These are phyloP conservation scores for Vanrija sp. DNA, from an alignment of 1,284 basidiomycete species.

Conservation along the genomic window DNA sequence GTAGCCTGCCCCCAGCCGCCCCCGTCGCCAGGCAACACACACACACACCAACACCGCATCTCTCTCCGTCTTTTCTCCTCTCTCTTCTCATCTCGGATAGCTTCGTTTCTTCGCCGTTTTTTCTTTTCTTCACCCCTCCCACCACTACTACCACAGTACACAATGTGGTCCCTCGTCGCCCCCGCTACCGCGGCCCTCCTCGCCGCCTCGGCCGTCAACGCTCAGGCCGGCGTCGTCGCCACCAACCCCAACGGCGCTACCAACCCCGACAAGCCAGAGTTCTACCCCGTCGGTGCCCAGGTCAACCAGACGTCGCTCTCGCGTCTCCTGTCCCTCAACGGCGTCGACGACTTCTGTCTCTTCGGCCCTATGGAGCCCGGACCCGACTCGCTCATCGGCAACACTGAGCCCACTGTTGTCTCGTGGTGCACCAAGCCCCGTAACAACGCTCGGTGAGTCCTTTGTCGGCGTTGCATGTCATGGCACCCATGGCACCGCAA, in stretches of 20 bases:
- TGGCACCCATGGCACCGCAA: too few relatives aligned
- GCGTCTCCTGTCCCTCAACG: constrained; percentile 40
- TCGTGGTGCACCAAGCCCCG: constrained; percentile 41
- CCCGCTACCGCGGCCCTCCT: constrained; percentile 6
- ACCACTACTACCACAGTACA: too few relatives aligned
- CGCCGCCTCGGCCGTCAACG: constrained; percentile 6
- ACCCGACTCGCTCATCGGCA: constrained; percentile 36
- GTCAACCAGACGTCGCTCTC: constrained; percentile 43
- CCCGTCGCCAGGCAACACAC: too few relatives aligned
- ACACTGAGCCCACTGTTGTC: constrained; percentile 38
- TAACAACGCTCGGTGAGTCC: constrained; percentile 16
- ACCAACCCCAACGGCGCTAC: constrained; percentile 40
- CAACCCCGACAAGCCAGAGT: constrained; percentile 38
- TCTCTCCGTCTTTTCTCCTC: too few relatives aligned
- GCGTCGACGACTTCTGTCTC: constrained; percentile 45
- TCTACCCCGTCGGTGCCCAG: constrained; percentile 28
- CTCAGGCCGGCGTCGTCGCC: constrained; percentile 32
- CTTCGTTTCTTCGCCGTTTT: too few relatives aligned
- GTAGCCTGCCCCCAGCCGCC: too few relatives aligned
- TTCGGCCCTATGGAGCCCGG: constrained; percentile 35
- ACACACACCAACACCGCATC: too few relatives aligned
- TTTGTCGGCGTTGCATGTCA: too few relatives aligned
- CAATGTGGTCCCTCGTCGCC: too few relatives aligned
- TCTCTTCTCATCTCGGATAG: too few relatives aligned
- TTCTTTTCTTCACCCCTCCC: too few relatives aligned